phyloP scores from a whole-genome alignment of 2,329 filamentous ascomycete genomes.

The Sphaerulina populicola region DNA sequence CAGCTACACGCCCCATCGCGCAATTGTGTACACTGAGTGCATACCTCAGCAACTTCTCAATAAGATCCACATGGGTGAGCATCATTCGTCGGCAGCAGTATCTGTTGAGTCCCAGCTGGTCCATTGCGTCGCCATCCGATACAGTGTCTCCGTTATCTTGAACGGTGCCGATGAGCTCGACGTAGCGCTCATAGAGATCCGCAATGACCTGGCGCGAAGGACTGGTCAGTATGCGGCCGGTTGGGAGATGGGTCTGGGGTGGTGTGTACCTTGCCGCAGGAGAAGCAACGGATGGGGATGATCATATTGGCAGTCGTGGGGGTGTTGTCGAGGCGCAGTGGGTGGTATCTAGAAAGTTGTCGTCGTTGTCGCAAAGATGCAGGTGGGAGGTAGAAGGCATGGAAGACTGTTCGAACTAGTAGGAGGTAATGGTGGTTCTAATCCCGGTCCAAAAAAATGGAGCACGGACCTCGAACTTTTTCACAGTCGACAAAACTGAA shows the following conservation, averaged over 20 bases:
- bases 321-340: background rate
- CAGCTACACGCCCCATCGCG: slow-evolving; percentile 1
- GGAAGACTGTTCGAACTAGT: too few relatives aligned
- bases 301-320: slow-evolving; percentile 63
- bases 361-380: slow-evolving; percentile 9
- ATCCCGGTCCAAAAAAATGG: background rate
- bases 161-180: slow-evolving; percentile 74
- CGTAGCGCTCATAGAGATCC: slow-evolving; percentile 94
- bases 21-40: slow-evolving; percentile 24
- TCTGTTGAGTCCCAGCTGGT: slow-evolving; percentile 81
- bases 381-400: slow-evolving; percentile 1
- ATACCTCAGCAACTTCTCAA: slow-evolving; percentile 95
- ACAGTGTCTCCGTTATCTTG: slow-evolving; percentile 59
- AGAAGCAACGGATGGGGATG: slow-evolving; percentile 97
- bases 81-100: slow-evolving; percentile 99
- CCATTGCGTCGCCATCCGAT: slow-evolving; percentile 75
- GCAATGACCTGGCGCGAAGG: slow-evolving; percentile 65
- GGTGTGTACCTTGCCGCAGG: slow-evolving; percentile 80
- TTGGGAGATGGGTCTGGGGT: background rate
- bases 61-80: slow-evolving; percentile 98
- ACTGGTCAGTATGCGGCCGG: background rate
- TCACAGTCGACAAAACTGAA: slow-evolving; percentile 6
- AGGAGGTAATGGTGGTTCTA: background rate
- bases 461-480: slow-evolving; percentile 13
- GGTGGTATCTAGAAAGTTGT: background rate